phyloP scores from a whole-genome alignment of 331 rosid species.

The Dryas integrifolia region DNA sequence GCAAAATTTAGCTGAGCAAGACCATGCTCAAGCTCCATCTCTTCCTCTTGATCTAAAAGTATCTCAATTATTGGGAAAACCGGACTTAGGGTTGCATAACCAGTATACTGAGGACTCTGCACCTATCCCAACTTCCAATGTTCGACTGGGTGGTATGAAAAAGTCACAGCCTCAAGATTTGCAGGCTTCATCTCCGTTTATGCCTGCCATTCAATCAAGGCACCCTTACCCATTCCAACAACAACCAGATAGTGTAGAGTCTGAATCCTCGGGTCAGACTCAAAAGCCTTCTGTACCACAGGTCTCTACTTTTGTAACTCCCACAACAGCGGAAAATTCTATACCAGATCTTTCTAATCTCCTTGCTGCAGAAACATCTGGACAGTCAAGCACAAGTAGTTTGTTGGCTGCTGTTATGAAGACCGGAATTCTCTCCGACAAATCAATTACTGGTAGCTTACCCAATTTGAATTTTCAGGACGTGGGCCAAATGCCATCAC shows the following conservation, averaged over 20 bases:
- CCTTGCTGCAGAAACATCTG: conserved; percentile 42
- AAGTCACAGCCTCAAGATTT: conserved; percentile 51
- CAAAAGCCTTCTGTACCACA: conserved; percentile 37
- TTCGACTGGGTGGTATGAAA: conserved; percentile 36
- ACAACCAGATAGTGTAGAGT: conserved; percentile 41
- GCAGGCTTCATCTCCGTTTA: conserved; percentile 43
- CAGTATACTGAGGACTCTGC: conserved; percentile 47
- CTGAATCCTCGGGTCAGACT: conserved; percentile 42
- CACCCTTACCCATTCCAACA: conserved; percentile 32
- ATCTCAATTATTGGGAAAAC: conserved; percentile 42
- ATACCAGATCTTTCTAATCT: conserved; percentile 28
- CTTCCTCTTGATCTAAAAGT: conserved; percentile 39
- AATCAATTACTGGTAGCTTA: conserved; percentile 39
- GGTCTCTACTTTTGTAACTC: conserved; percentile 25
- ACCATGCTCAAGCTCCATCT: conserved; percentile 27
- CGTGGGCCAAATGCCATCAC: conserved; percentile 40
- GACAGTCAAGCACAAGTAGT: conserved; percentile 55
- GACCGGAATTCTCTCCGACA: conserved; percentile 58
- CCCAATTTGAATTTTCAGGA: conserved; percentile 36
- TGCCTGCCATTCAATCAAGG: conserved; percentile 42
- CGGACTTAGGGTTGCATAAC: conserved; percentile 30
- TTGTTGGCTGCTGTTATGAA: conserved; percentile 76
- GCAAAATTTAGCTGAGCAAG: conserved; percentile 50
- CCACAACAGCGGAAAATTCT: conserved; percentile 26
- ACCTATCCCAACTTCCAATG: conserved; percentile 37